Base-by-base conservation (phyloP, 2,329 filamentous ascomycete species). In the Neoscytalidium dimidiatum region DNA sequence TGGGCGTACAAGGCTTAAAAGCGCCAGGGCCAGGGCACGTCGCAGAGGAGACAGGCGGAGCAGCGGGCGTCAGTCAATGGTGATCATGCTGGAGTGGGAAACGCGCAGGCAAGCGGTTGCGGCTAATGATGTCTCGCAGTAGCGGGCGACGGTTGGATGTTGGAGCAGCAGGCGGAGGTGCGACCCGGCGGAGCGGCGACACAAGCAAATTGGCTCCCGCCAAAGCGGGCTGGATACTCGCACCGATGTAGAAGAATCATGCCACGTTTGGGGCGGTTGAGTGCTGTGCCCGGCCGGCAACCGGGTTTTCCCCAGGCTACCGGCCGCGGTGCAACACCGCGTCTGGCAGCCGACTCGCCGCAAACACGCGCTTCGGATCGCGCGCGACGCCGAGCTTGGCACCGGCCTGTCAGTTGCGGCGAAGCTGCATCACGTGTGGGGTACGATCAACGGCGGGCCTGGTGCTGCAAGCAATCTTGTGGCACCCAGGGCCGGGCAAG, bases 191-290 rank as follows among this genome's bases (percentile, higher is more conserved):
- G 19, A 9, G 31, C 48, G 33, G 52, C 5, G 52, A 26, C 52
- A 41, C 52, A 23, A 23, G 23, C 5, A n/a, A 19, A 28, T 43
- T 26, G 35, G 35, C 52, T 43, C 23, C 52, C 48, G 48, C 31
- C 26, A 19, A 51, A 17, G 48, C 48, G 35, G 17, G 8, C 14
- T 23, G 31, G 26, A 57, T 44, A 57, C n/a, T 43, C 7, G 23
- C 23, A 57, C 53, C 7, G 38, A 21, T 57, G 19, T 29, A 57
- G 35, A n/a, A 8, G 33, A 23, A 17, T 28, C 13, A 46, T 33
- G 56, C 38, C 41, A 60, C 38, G 56, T 33, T 57, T 28, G 38
- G 21, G 35, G 53, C 53, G 53, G 53, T n/a, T 43, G 53, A 28
- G 35, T 14, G 53, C 23, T 13, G 43, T 44, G 53, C 14, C 4